These are phyloP conservation scores for Zelopaecilomyces penicillatus DNA, from an alignment of 2,329 filamentous ascomycete species.

Conservation along the genomic window DNA sequence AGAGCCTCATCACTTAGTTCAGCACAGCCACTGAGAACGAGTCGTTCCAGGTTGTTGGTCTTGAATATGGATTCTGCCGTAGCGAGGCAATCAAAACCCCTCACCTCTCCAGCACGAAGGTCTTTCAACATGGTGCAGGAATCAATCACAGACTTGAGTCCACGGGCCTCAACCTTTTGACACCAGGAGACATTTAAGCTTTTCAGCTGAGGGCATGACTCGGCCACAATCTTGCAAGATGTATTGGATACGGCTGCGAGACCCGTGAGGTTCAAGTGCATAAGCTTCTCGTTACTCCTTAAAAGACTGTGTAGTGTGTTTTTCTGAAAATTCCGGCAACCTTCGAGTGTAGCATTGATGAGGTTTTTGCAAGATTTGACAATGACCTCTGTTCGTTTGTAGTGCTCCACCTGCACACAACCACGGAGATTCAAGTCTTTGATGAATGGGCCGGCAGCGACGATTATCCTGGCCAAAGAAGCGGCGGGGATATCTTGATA, in stretches of 20 bases:
- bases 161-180: constrained; percentile 69
- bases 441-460: constrained; percentile 78
- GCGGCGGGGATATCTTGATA: constrained; percentile 81
- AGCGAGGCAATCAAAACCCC: constrained; percentile 65
- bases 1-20: constrained; percentile 71
- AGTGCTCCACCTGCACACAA: constrained; percentile 80
- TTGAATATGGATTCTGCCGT: constrained; percentile 69
- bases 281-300: constrained; percentile 62
- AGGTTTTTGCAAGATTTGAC: constrained; percentile 82
- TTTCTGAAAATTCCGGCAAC: constrained; percentile 74
- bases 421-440: constrained; percentile 84
- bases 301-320: constrained; percentile 72
- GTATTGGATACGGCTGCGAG: constrained; percentile 71
- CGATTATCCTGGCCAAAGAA: constrained; percentile 76
- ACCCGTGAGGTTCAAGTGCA: constrained; percentile 81
- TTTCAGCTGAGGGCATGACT: constrained; percentile 74
- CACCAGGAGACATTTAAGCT: constrained; percentile 91
- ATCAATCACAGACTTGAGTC: constrained; percentile 63
- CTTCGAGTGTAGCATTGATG: constrained; percentile 79
- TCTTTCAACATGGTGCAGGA: constrained; percentile 68
- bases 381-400: constrained; percentile 67
- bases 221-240: constrained; percentile 77
- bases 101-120: constrained; percentile 72
- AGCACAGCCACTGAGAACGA: constrained; percentile 72
- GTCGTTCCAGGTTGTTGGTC: constrained; percentile 72